These are phyloP conservation scores for Acanthamoeba sp. DNA, from an alignment of 208 protist genomes.

Conservation along the genomic window DNA sequence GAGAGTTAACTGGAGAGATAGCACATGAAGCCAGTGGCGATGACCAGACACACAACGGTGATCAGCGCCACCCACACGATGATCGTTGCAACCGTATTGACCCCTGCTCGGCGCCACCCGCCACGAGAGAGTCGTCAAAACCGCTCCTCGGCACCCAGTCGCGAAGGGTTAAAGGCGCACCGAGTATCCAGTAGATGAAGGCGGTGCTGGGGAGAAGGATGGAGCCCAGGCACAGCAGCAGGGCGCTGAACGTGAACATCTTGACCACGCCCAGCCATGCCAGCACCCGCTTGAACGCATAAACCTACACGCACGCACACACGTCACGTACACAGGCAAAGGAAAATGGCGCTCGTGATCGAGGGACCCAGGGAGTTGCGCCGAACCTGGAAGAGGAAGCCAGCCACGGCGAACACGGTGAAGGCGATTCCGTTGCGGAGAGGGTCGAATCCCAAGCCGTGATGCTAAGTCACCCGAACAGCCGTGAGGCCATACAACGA, in stretches of 20 bases:
- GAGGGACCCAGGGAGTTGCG: too few relatives aligned
- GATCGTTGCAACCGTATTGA: background rate
- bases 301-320: background rate
- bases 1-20: background rate
- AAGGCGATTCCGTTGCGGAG: background rate
- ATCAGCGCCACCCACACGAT: background rate
- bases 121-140: too few relatives aligned
- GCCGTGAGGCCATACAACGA: background rate
- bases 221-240: conserved; percentile 3
- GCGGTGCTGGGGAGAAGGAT: background rate
- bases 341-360: background rate
- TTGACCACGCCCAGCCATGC: conserved; percentile 33
- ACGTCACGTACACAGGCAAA: too few relatives aligned
- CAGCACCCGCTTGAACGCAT: conserved; percentile 22
- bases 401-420: background rate
- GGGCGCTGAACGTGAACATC: conserved; percentile 17
- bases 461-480: background rate
- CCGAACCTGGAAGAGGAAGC: conserved; percentile 6
- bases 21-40: conserved; percentile 31
- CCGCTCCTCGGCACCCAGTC: too few relatives aligned
- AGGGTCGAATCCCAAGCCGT: background rate
- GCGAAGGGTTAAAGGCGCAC: background rate
- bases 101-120: background rate
- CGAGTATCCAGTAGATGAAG: conserved; percentile 17
- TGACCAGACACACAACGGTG: background rate